Conservation (phyloP, 2,329 filamentous ascomycete species). For the Bisporella sp. region DNA sequence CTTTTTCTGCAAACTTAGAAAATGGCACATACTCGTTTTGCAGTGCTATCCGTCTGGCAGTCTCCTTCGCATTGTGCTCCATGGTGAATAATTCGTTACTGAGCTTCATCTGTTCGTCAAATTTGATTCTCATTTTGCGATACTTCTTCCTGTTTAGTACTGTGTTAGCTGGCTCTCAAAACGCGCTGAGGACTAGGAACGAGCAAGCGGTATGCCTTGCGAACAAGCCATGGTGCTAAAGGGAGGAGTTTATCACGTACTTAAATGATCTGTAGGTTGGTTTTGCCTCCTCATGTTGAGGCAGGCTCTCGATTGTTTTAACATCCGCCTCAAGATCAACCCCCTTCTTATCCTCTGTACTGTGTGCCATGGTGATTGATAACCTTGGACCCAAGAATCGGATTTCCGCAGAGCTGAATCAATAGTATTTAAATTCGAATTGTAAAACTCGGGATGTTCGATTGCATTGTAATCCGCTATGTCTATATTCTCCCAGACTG, state of each 20-base stretch:
- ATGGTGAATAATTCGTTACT: conserved; percentile 77
- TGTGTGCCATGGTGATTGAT: conserved; percentile 9
- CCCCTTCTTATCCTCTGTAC: conserved; percentile 2
- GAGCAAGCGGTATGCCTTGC: too few relatives aligned
- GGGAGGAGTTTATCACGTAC: conserved; percentile 16
- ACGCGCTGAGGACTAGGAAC: too few relatives aligned
- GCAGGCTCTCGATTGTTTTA: conserved; percentile 8
- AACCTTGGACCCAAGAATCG: neutral
- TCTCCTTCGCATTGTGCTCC: conserved; percentile 73
- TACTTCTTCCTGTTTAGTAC: conserved; percentile 87
- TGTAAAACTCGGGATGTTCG: too few relatives aligned
- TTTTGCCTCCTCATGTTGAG: conserved; percentile 18
- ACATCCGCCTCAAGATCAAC: conserved; percentile 6
- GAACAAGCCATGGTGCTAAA: too few relatives aligned
- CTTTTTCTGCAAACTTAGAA: neutral
- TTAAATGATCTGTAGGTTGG: conserved; percentile 31
- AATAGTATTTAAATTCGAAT: too few relatives aligned
- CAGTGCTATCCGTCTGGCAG: conserved; percentile 76
- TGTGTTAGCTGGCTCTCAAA: conserved; percentile 13
- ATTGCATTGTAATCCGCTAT: too few relatives aligned
- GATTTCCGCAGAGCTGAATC: neutral
- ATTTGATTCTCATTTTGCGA: conserved; percentile 76
- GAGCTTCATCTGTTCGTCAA: conserved; percentile 71
- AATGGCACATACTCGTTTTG: conserved; percentile 75
- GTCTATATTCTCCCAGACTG: too few relatives aligned